phyloP scores from a whole-genome alignment of 148 eudicot species.

The Arctostaphylos glauca region DNA sequence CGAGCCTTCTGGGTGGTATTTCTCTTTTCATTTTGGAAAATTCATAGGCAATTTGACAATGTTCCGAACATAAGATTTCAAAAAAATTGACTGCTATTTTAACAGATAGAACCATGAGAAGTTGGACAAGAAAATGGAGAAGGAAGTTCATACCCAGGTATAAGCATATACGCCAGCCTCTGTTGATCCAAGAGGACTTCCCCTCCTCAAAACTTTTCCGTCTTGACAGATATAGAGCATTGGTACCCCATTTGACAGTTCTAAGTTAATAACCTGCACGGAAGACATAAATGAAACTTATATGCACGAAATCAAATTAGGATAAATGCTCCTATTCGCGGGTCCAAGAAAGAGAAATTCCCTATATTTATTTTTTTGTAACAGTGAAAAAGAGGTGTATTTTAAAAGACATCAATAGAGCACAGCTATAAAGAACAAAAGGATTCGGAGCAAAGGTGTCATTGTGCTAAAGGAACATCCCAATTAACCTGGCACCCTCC shows the following conservation, averaged over 20 bases:
- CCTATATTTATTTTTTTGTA: no score
- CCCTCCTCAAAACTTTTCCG: conserved; percentile 45
- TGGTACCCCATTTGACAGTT: conserved; percentile 54
- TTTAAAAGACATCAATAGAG: no score
- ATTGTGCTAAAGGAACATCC: no score
- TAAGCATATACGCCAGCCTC: conserved; percentile 58
- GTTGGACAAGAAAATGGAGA: background rate
- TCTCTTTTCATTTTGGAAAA: background rate
- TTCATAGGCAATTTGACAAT: background rate
- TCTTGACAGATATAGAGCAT: conserved; percentile 53
- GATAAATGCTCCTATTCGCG: background rate
- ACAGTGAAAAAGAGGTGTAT: no score
- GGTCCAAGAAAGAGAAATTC: background rate
- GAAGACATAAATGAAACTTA: background rate
- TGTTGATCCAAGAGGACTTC: conserved; percentile 46
- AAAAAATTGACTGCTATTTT: background rate
- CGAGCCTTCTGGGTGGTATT: no score
- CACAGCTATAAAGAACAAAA: no score
- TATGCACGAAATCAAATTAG: background rate
- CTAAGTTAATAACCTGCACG: conserved; percentile 46
- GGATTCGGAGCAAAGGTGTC: no score
- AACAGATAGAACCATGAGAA: background rate
- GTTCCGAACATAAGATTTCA: background rate
- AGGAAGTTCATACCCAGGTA: conserved; percentile 31
- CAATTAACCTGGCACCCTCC: no score